phyloP scores from a whole-genome alignment of 2,329 filamentous ascomycete species.

The Pseudodiploospora longispora region DNA sequence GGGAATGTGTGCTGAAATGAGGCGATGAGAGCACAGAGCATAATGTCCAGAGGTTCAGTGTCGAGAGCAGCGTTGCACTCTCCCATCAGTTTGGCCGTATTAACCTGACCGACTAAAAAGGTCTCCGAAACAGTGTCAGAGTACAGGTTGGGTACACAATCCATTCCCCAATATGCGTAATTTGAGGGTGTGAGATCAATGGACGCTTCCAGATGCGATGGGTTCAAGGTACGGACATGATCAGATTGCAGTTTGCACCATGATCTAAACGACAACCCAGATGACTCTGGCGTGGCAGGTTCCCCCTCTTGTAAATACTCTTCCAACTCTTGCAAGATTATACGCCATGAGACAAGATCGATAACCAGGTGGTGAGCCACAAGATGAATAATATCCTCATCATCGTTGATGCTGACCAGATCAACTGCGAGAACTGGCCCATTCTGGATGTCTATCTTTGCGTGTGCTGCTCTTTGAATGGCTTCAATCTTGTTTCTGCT shows the following conservation, averaged over 20 bases:
- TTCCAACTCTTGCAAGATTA: slow-evolving; percentile 33
- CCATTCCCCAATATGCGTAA: background rate
- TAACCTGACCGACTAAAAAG: background rate
- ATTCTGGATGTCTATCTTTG: background rate
- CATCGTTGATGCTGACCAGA: slow-evolving; percentile 8
- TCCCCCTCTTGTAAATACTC: slow-evolving; percentile 18
- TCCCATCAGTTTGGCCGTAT: background rate
- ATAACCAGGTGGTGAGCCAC: slow-evolving; percentile 26
- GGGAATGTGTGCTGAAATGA: background rate
- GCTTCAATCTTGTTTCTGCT: background rate
- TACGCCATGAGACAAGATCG: slow-evolving; percentile 35
- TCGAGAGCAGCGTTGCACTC: background rate
- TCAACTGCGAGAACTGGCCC: slow-evolving; percentile 6
- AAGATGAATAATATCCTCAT: slow-evolving; percentile 15
- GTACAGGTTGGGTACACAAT: background rate
- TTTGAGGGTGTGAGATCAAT: background rate
- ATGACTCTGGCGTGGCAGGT: background rate
- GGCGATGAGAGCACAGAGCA: background rate
- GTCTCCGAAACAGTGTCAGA: background rate
- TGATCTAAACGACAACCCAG: background rate
- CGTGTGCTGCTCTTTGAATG: background rate
- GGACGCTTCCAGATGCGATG: background rate
- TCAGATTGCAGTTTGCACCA: background rate
- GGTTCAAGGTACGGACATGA: background rate
- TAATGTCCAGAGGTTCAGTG: background rate